Conservation (phyloP, 495 filamentous ascomycete genomes). For the Penicillium paradoxum region DNA sequence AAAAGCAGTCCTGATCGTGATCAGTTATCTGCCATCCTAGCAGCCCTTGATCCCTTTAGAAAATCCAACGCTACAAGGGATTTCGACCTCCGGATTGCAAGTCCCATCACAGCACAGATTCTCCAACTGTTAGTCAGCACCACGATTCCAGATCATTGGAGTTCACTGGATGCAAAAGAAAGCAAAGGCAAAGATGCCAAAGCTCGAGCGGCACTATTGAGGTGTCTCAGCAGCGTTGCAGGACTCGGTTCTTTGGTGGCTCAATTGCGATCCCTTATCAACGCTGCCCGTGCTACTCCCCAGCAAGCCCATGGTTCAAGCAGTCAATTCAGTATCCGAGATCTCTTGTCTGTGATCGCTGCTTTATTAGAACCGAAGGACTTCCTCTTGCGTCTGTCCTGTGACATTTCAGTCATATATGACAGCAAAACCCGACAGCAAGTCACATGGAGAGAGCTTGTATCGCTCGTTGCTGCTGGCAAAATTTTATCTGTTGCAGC, state of each 20-base stretch:
- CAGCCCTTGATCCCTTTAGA: constrained; percentile 46
- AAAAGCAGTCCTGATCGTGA: constrained; percentile 59
- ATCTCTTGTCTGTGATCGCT: constrained; percentile 45
- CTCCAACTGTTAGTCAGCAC: constrained; percentile 62
- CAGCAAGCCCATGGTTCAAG: constrained; percentile 28
- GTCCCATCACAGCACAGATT: constrained; percentile 62
- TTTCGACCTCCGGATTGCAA: constrained; percentile 60
- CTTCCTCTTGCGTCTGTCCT: constrained; percentile 53
- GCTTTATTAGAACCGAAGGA: constrained; percentile 52
- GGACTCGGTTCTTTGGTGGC: constrained; percentile 67
- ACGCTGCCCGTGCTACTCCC: constrained; percentile 21
- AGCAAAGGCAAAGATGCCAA: constrained; percentile 29
- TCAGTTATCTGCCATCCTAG: constrained; percentile 47
- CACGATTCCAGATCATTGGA: constrained; percentile 76
- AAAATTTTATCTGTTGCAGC: constrained; percentile 67
- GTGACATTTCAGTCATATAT: constrained; percentile 32
- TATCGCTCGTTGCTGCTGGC: constrained; percentile 63
- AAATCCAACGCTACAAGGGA: constrained; percentile 23
- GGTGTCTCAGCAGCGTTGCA: constrained; percentile 65
- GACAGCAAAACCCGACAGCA: constrained; percentile 33
- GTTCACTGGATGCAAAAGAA: constrained; percentile 46
- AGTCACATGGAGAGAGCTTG: constrained; percentile 61
- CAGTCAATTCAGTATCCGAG: constrained; percentile 24
- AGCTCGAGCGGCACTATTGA: constrained; percentile 46
- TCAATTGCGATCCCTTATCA: constrained; percentile 53